Percentiles rank a stretch among this genome's conserved stretches.
These are phyloP conservation scores for Sporothrix protearum DNA, from an alignment of 2,329 filamentous ascomycete genomes.

Conservation along the genomic window DNA sequence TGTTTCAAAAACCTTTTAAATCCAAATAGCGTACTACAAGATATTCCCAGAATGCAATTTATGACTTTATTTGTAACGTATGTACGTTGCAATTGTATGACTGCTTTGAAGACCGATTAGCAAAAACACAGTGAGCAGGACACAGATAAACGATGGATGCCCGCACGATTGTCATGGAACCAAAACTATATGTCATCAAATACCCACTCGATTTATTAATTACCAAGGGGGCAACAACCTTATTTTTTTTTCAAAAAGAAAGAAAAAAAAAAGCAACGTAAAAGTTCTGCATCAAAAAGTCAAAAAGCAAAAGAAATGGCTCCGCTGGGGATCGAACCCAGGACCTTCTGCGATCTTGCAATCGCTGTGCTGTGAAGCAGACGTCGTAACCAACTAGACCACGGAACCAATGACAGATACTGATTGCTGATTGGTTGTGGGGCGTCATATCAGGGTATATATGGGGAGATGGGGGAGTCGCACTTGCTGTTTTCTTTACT, in stretches of 20 bases:
- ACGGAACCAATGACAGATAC: constrained; percentile 25
- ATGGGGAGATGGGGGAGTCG: background rate
- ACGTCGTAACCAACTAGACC: constrained; percentile 33
- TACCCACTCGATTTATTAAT: too few species aligned
- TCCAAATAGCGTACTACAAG: background rate
- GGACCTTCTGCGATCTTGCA: constrained; percentile 30
- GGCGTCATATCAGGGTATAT: background rate
- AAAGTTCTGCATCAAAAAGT: background rate
- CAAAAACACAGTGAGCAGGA: too few species aligned
- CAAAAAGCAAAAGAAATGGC: constrained; percentile 25
- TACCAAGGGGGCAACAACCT: too few species aligned
- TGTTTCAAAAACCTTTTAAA: background rate
- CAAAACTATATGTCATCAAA: too few species aligned
- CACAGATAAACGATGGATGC: too few species aligned
- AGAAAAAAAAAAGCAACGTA: background rate
- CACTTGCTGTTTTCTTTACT: too few species aligned
- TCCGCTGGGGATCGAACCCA: constrained; percentile 32
- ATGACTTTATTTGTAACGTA: background rate
- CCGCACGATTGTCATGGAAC: background rate
- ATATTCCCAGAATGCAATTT: constrained; percentile 4
- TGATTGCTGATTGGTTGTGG: constrained; percentile 11
- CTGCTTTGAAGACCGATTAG: too few species aligned
- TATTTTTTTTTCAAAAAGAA: too few species aligned
- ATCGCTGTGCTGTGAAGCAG: constrained; percentile 29
- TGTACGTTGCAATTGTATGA: too few species aligned